A percentile compares a stretch with the other conserved stretches of the same genome.
These are phyloP conservation scores for Geosmithia putterillii DNA, from an alignment of 2,329 filamentous ascomycete genomes.

Conservation along the genomic window DNA sequence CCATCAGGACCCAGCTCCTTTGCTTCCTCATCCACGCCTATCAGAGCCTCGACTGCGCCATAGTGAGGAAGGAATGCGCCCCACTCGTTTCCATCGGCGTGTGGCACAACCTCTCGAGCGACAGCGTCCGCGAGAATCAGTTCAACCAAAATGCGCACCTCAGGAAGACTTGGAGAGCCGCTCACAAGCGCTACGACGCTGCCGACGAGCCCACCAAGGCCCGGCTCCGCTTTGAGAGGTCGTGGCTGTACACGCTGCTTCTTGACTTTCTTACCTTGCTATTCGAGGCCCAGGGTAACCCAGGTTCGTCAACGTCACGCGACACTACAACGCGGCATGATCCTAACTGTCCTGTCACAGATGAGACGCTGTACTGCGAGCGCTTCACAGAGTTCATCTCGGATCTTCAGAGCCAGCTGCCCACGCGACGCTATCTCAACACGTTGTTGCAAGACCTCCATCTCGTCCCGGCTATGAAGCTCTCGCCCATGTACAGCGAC, in stretches of 20 bases:
- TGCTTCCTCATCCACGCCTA: slow-evolving; percentile 86
- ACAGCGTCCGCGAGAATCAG: slow-evolving; percentile 58
- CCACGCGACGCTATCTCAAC: slow-evolving; percentile 89
- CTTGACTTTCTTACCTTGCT: slow-evolving; percentile 71
- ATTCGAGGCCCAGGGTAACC: slow-evolving; percentile 41
- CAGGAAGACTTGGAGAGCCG: slow-evolving; percentile 82
- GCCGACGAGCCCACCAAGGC: slow-evolving; percentile 71
- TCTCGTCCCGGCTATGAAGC: slow-evolving; percentile 59
- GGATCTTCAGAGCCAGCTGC: slow-evolving; percentile 85
- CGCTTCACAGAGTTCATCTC: slow-evolving; percentile 85
- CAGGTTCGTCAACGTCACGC: slow-evolving; percentile 20
- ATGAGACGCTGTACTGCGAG: slow-evolving; percentile 74
- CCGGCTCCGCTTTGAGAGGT: slow-evolving; percentile 76
- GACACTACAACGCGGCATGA: neutral
- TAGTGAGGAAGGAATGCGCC: slow-evolving; percentile 92
- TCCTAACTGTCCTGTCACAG: slow-evolving; percentile 12
- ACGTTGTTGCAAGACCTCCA: slow-evolving; percentile 78
- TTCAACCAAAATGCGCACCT: slow-evolving; percentile 64
- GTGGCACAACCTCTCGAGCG: slow-evolving; percentile 85
- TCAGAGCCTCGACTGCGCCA: slow-evolving; percentile 78
- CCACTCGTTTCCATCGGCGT: slow-evolving; percentile 88
- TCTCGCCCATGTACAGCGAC: slow-evolving; percentile 68
- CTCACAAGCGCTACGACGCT: slow-evolving; percentile 74
- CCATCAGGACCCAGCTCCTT: slow-evolving; percentile 70
- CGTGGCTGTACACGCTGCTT: slow-evolving; percentile 81